Percentiles rank a stretch among this genome's conserved stretches.
Evolutionary conservation across 148 eudicot genomes (phyloP).

Genomic region (Simmondsia chinensis): DNA sequence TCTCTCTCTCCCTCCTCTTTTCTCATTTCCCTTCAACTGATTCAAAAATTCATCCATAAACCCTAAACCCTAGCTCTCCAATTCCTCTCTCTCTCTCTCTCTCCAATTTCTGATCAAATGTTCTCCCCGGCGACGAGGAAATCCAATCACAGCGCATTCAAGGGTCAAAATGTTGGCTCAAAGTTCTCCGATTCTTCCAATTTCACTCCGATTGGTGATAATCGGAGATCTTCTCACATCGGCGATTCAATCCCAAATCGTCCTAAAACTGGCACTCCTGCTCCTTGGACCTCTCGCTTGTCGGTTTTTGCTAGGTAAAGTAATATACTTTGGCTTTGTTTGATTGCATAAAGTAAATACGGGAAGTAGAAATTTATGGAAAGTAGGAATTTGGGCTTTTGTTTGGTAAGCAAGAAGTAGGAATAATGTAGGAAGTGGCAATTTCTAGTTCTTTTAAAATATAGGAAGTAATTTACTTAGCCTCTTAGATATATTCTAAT

Average conservation of each 20-base stretch:
- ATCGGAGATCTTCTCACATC: conserved; percentile 15
- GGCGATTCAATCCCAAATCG: conserved; percentile 41
- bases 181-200: conserved; percentile 30
- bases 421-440: no score
- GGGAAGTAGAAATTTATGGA: no score
- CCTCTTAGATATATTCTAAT: no score
- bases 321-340: background rate
- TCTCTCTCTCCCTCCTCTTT: background rate
- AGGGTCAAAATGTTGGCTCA: conserved; percentile 14
- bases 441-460: no score
- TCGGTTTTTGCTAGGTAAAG: conserved; percentile 72
- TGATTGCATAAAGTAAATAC: no score
- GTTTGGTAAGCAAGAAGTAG: no score
- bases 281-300: conserved; percentile 86
- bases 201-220: conserved; percentile 33
- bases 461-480: no score
- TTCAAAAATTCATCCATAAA: background rate
- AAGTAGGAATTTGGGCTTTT: no score
- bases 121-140: conserved; percentile 58
- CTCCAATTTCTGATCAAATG: conserved; percentile 21
- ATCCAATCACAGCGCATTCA: conserved; percentile 22
- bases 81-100: background rate
- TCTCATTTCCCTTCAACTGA: background rate
- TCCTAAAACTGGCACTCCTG: conserved; percentile 86
- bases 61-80: conserved; percentile 5